These are phyloP conservation scores for Penicillium waksmanii DNA, from an alignment of 495 filamentous ascomycete genomes.

Conservation along the genomic window DNA sequence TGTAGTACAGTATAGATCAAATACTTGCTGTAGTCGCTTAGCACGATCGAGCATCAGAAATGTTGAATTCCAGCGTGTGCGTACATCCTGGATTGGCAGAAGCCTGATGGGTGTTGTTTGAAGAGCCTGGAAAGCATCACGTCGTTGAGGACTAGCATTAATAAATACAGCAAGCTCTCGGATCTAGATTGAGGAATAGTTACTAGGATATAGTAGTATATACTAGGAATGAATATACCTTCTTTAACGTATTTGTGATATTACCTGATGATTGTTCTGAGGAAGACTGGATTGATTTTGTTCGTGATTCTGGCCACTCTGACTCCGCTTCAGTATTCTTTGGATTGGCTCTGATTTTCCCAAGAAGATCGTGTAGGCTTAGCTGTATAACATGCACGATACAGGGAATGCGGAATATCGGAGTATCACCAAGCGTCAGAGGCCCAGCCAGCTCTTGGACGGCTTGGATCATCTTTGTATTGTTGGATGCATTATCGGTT, in stretches of 20 bases:
- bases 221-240: slow-evolving; percentile 7
- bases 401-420: slow-evolving; percentile 15
- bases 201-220: not conserved
- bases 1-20: slow-evolving; percentile 14
- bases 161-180: slow-evolving; percentile 15
- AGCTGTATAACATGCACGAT: slow-evolving; percentile 23
- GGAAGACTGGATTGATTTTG: slow-evolving; percentile 3
- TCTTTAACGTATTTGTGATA: slow-evolving; percentile 17
- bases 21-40: slow-evolving; percentile 10
- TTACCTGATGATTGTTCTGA: not conserved
- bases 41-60: slow-evolving; percentile 2
- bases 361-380: slow-evolving; percentile 17
- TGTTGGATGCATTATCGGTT: slow-evolving; percentile 27
- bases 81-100: slow-evolving; percentile 23
- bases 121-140: slow-evolving; percentile 17
- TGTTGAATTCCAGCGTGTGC: slow-evolving; percentile 19
- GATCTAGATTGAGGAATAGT: slow-evolving; percentile 11
- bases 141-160: slow-evolving; percentile 21
- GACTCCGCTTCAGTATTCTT: slow-evolving; percentile 9
- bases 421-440: slow-evolving; percentile 5
- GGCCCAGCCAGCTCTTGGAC: slow-evolving; percentile 10
- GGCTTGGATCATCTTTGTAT: slow-evolving; percentile 18
- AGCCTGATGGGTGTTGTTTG: slow-evolving; percentile 17
- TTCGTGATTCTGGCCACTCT: slow-evolving; percentile 17
- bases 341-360: slow-evolving; percentile 13